Conservation (phyloP, 257 asterid species). For the Henckelia pumila region DNA sequence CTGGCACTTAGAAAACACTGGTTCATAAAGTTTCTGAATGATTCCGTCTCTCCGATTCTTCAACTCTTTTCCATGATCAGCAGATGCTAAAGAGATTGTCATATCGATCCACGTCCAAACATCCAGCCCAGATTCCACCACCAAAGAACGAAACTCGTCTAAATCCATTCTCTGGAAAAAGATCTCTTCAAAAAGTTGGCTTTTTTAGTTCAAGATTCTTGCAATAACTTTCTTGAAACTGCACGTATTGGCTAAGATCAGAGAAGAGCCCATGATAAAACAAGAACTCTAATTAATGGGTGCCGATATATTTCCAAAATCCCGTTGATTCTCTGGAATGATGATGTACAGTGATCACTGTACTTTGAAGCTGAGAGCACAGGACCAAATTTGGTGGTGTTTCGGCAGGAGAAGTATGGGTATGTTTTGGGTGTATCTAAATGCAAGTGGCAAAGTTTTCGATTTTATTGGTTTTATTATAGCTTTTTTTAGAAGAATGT, state of each 20-base stretch:
- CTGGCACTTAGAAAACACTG: slow-evolving; percentile 25
- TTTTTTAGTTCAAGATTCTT: not conserved
- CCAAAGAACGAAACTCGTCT: slow-evolving; percentile 40
- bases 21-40: slow-evolving; percentile 42
- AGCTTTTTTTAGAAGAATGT: not conserved
- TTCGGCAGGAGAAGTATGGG: slow-evolving; percentile 11
- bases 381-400: not conserved
- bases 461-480: too few relatives aligned
- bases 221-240: not conserved
- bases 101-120: slow-evolving; percentile 53
- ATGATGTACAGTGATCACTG: not conserved
- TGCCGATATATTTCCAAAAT: not conserved
- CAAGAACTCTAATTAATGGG: not conserved
- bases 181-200: not conserved
- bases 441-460: not conserved
- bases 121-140: slow-evolving; percentile 47
- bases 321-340: slow-evolving; percentile 6
- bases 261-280: not conserved
- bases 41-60: slow-evolving; percentile 43
- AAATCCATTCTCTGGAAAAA: slow-evolving; percentile 38
- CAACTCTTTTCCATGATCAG: slow-evolving; percentile 42
- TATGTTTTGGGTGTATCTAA: not conserved
- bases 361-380: not conserved
- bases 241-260: not conserved
- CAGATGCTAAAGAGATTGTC: slow-evolving; percentile 41